Evolutionary conservation across 306 rosid species (phyloP).

Genomic region (Macrotyloma uniflorum): DNA sequence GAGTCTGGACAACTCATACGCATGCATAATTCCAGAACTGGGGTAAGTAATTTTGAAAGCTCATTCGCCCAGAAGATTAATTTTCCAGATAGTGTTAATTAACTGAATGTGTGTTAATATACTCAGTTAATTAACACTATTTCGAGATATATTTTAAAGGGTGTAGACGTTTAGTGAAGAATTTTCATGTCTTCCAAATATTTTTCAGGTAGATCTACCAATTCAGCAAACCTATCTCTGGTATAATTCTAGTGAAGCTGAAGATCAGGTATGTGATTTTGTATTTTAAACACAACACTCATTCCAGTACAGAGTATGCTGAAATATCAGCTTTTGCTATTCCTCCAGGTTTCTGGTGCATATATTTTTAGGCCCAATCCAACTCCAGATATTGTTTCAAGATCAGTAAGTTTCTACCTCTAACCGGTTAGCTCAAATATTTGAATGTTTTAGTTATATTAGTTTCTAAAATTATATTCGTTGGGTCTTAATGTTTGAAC

Average conservation of each 20-base stretch:
- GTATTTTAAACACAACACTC: background rate
- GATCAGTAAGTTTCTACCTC: background rate
- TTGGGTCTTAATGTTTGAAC: too few species aligned
- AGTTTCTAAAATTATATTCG: background rate
- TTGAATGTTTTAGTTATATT: background rate
- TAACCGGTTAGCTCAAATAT: background rate
- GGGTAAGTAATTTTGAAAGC: background rate
- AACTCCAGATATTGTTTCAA: slow-evolving; percentile 2
- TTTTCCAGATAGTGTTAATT: background rate
- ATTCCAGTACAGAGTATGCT: background rate
- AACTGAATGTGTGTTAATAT: background rate
- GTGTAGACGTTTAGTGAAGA: background rate
- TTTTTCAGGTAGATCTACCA: background rate
- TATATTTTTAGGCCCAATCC: background rate
- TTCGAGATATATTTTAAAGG: background rate
- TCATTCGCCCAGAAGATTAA: background rate
- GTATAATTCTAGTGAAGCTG: background rate
- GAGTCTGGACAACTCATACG: background rate
- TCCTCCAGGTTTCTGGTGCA: background rate
- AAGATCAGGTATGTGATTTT: background rate
- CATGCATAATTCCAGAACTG: slow-evolving; percentile 9
- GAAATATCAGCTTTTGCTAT: background rate
- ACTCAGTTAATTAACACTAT: too few species aligned
- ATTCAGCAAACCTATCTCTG: slow-evolving; percentile 7
- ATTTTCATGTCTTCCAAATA: background rate